Conservation (phyloP, 306 rosid genomes). For the Mucuna pruriens region DNA sequence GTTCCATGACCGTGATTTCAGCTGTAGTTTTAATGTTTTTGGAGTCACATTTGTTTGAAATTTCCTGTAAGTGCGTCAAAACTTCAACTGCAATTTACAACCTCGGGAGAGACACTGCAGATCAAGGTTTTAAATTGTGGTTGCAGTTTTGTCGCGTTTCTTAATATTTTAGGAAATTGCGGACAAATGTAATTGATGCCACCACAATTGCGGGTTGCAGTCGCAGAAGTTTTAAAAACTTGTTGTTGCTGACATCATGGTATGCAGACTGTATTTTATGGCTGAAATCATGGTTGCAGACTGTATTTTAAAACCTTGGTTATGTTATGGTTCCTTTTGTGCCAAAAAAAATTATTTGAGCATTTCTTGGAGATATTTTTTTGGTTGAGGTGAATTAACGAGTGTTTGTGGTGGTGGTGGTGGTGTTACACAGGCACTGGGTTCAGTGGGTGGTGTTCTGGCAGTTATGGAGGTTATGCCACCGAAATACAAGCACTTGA, state of each 20-base stretch:
- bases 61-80: too few species aligned
- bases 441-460: constrained; percentile 85
- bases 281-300: too few species aligned
- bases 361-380: neutral
- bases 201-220: too few species aligned
- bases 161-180: neutral
- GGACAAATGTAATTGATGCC: neutral
- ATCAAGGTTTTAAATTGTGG: neutral
- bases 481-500: constrained; percentile 61
- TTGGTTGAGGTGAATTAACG: neutral
- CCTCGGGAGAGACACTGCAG: neutral
- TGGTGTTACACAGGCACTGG: constrained; percentile 64
- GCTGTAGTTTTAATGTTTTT: neutral
- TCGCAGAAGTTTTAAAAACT: too few species aligned
- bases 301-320: neutral
- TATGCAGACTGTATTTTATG: too few species aligned
- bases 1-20: too few species aligned
- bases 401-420: constrained; percentile 17
- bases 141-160: neutral
- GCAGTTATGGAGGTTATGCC: constrained; percentile 80
- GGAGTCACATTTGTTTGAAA: too few species aligned
- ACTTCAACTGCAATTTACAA: neutral
- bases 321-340: neutral
- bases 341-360: neutral
- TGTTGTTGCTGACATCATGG: too few species aligned